Percentiles rank a stretch among this genome's conserved stretches.
Conservation (phyloP, 2,329 filamentous ascomycete species). For the Rachicladosporium sp. region DNA sequence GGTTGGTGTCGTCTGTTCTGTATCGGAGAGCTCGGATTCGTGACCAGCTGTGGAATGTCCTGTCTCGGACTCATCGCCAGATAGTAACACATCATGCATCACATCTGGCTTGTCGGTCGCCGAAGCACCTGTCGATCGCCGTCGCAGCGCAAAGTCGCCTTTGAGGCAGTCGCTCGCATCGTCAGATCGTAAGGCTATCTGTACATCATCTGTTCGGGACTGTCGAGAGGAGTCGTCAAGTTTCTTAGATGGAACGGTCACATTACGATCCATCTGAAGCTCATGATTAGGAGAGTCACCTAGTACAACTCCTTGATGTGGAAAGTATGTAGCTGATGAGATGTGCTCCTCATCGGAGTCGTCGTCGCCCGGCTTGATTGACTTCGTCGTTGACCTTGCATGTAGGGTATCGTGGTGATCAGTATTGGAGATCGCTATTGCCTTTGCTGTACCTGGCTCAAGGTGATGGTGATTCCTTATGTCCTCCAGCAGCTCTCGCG, state of each 20-base stretch:
- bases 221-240: background rate
- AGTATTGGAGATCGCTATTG: slow-evolving; percentile 32
- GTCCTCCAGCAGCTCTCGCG: slow-evolving; percentile 41
- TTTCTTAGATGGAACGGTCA: background rate
- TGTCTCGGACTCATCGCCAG: slow-evolving; percentile 28
- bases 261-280: slow-evolving; percentile 7
- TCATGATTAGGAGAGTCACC: slow-evolving; percentile 26
- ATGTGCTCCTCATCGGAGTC: slow-evolving; percentile 73
- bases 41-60: slow-evolving; percentile 26
- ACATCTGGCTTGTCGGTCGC: slow-evolving; percentile 25
- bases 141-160: slow-evolving; percentile 38
- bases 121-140: background rate
- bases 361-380: slow-evolving; percentile 35
- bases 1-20: slow-evolving; percentile 38
- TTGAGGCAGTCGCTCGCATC: slow-evolving; percentile 49
- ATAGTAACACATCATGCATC: slow-evolving; percentile 17
- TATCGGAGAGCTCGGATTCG: slow-evolving; percentile 43
- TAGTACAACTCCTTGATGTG: slow-evolving; percentile 50
- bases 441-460: slow-evolving; percentile 29
- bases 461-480: slow-evolving; percentile 43
- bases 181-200: slow-evolving; percentile 50
- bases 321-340: slow-evolving; percentile 72
- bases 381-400: background rate
- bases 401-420: background rate
- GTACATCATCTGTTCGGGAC: slow-evolving; percentile 37